phyloP scores from a whole-genome alignment of 306 rosid species.

The Begonia loranthoides region DNA sequence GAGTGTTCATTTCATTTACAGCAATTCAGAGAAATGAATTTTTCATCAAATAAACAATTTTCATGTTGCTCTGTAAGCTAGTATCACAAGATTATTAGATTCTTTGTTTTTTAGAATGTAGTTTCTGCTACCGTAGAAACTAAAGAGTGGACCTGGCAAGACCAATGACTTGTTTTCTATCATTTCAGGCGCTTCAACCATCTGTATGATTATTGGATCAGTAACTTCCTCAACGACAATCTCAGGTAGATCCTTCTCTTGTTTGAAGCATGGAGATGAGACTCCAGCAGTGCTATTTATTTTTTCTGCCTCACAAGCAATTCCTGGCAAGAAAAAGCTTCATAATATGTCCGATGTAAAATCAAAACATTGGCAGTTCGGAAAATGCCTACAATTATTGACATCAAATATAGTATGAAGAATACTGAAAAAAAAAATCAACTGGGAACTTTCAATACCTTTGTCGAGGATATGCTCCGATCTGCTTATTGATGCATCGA shows the following conservation, averaged over 20 bases:
- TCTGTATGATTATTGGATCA: slow-evolving; percentile 12
- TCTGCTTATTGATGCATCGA: too few species aligned
- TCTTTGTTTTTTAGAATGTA: not conserved
- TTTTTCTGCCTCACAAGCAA: slow-evolving; percentile 18
- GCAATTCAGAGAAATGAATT: too few species aligned
- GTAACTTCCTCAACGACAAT: slow-evolving; percentile 15
- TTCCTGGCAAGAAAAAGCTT: slow-evolving; percentile 25
- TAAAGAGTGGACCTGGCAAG: slow-evolving; percentile 26
- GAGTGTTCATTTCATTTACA: too few species aligned
- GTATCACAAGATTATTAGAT: not conserved
- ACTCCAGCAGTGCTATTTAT: slow-evolving; percentile 12
- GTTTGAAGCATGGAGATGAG: slow-evolving; percentile 13
- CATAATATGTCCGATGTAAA: not conserved
- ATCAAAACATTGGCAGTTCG: too few species aligned
- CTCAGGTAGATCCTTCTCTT: slow-evolving; percentile 13
- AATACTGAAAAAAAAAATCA: too few species aligned
- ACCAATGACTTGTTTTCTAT: slow-evolving; percentile 16
- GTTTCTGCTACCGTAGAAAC: not conserved
- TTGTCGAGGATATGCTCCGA: too few species aligned
- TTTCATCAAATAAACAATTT: too few species aligned
- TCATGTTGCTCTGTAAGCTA: not conserved
- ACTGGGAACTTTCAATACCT: too few species aligned
- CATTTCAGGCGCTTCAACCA: slow-evolving; percentile 10
- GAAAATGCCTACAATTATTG: too few species aligned
- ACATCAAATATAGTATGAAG: too few species aligned